These are phyloP conservation scores for Kwoniella mangroviensis DNA, from an alignment of 768 basidiomycete genomes.

Conservation along the genomic window DNA sequence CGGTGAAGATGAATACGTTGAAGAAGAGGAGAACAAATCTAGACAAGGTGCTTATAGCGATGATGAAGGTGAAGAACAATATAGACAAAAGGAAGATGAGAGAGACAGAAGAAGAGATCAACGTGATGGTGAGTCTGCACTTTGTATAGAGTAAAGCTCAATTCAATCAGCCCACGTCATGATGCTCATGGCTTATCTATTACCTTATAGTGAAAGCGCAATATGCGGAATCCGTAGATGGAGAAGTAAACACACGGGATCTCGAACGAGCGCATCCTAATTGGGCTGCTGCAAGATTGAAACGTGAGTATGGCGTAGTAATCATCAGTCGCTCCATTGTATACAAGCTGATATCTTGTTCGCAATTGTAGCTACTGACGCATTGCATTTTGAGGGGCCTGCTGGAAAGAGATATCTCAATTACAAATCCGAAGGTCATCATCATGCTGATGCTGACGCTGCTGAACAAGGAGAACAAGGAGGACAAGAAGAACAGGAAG, in stretches of 20 bases:
- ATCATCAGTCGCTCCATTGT: not conserved
- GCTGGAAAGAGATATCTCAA: constrained; percentile 2
- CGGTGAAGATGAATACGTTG: constrained; percentile 80
- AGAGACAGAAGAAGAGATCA: constrained; percentile 4
- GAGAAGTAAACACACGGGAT: constrained; percentile 8
- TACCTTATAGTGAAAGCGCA: constrained; percentile 23
- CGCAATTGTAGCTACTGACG: constrained; percentile 4
- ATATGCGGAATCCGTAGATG: constrained; percentile 25
- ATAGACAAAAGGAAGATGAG: constrained; percentile 26
- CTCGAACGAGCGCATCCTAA: constrained; percentile 19
- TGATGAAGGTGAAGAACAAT: constrained; percentile 26
- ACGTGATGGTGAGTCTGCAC: constrained; percentile 13
- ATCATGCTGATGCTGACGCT: not conserved
- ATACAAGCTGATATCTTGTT: not conserved
- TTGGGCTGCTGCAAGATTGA: constrained; percentile 17
- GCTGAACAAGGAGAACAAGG: not conserved
- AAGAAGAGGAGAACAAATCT: constrained; percentile 81
- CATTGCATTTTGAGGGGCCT: constrained; percentile 11
- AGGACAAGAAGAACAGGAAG: not conserved
- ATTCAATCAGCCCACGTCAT: not conserved
- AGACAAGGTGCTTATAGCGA: constrained; percentile 59
- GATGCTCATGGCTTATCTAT: too few species aligned
- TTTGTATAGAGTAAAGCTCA: not conserved
- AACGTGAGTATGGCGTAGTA: constrained; percentile 6
- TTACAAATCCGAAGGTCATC: not conserved